Conservation (phyloP, 1,284 basidiomycete genomes). For the Coriolopsis trogii region DNA sequence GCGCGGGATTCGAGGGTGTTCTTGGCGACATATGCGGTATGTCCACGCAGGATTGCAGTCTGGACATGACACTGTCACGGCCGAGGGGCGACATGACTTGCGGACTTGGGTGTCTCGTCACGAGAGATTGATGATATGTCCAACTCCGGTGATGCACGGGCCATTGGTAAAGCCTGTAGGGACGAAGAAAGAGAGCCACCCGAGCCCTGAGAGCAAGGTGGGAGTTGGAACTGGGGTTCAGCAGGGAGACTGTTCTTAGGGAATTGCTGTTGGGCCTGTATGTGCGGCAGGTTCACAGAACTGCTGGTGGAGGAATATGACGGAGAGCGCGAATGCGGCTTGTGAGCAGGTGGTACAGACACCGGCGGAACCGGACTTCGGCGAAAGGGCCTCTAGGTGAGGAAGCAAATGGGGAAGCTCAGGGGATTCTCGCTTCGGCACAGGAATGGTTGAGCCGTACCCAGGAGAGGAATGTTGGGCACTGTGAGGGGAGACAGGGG, state of each 20-base stretch:
- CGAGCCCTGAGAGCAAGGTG: too few species aligned
- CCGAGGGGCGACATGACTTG: slow-evolving; percentile 11
- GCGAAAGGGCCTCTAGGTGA: slow-evolving; percentile 17
- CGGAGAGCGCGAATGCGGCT: slow-evolving; percentile 12
- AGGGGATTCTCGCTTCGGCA: slow-evolving; percentile 22
- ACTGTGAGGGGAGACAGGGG: slow-evolving; percentile 15
- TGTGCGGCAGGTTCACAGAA: slow-evolving; percentile 5
- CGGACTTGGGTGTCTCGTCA: background rate
- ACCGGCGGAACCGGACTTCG: slow-evolving; percentile 6
- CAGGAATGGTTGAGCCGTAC: background rate
- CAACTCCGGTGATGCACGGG: too few species aligned
- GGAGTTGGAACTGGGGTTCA: slow-evolving; percentile 6
- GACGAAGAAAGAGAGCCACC: too few species aligned
- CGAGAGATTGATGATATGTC: too few species aligned
- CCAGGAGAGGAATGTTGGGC: slow-evolving; percentile 13
- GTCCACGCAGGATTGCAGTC: too few species aligned
- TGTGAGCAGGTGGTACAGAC: slow-evolving; percentile 9
- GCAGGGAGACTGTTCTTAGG: slow-evolving; percentile 6
- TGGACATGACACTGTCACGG: too few species aligned
- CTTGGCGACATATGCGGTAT: too few species aligned
- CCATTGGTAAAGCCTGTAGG: too few species aligned
- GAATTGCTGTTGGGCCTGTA: background rate
- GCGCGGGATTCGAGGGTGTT: too few species aligned
- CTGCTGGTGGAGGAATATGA: slow-evolving; percentile 11
- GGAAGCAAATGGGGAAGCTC: slow-evolving; percentile 17